These are phyloP conservation scores for Lippia alba DNA, from an alignment of 305 asterid genomes.

Conservation along the genomic window DNA sequence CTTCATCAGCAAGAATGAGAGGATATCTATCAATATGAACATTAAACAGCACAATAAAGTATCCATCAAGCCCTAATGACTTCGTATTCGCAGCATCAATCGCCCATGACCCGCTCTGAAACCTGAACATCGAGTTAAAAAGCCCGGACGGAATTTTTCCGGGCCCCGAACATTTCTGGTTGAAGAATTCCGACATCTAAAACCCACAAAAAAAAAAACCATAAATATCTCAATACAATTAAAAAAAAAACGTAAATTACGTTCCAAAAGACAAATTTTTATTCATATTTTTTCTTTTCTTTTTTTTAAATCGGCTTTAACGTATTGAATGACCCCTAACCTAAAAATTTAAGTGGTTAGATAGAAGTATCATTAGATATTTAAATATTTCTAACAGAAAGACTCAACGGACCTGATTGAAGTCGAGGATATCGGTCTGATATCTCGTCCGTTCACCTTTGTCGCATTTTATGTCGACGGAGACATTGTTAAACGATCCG, in stretches of 20 bases:
- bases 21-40: conserved; percentile 74
- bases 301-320: too few relatives aligned
- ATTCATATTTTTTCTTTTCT: too few relatives aligned
- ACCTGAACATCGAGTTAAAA: conserved; percentile 89
- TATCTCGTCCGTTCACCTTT: conserved; percentile 89
- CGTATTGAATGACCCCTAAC: too few relatives aligned
- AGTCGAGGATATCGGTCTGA: conserved; percentile 81
- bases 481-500: conserved; percentile 54
- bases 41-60: conserved; percentile 59
- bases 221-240: too few relatives aligned
- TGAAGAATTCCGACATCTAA: conserved; percentile 87
- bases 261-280: too few relatives aligned
- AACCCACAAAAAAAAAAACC: neutral
- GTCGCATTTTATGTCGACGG: conserved; percentile 77
- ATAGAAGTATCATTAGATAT: neutral
- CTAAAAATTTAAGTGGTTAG: neutral
- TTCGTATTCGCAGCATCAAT: conserved; percentile 68
- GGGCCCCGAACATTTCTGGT: conserved; percentile 66
- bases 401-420: conserved; percentile 53
- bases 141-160: conserved; percentile 86
- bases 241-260: too few relatives aligned
- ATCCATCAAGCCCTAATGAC: conserved; percentile 76
- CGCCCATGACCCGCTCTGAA: conserved; percentile 82
- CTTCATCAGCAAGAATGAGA: conserved; percentile 67
- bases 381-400: neutral